Evolutionary conservation across 257 asterid species (phyloP), one percentile per base, ranked within the genome.

Genomic region (Cordia subcordata): DNA sequence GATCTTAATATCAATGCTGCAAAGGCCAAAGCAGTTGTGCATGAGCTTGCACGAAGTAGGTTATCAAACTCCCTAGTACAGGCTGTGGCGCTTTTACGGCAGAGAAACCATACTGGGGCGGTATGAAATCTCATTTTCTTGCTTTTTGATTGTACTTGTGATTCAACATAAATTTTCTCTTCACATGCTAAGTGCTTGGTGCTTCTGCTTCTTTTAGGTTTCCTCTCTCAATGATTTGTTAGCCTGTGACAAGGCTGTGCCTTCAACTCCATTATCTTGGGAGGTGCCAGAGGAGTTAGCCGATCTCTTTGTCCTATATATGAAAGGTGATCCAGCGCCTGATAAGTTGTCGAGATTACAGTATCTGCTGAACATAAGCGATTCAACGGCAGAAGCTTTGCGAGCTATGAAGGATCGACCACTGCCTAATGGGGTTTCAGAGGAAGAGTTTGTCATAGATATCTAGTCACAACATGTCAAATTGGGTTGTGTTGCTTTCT

Each of bases 231-330:
- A 93, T 62, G 90, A 93, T 73, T 57, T 93, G 73, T 69, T 93
- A 74, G 97, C 97, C 53, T 86, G 99, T 35, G 96, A 93, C 82
- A 88, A 86, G 80, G 99, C 97, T 8, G 96, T 89, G 13, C 92
- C 97, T 27, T 69, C 97, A 8, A 75, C 69, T 9, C 85, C 97
- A 33, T 39, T 86, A 65, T 81, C 96, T 3, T 93, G 95, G 97
- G 96, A 93, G 79, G 78, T 80, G 38, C 82, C 74, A 0, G 97
- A 86, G 72, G 99, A 93, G 61, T 75, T 93, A 53, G 65, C 78
- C 0, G 96, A 93, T 76, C 79, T 93, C 14, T 89, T 75, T 77
- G 72, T 85, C n/a, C 68, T 75, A 10, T 93, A 84, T 70, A 49
- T 77, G 61, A 86, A 68, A 72, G 86, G 86, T 33, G 72, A 80